Conservation (phyloP, 1,284 basidiomycete species). For the Meripilus lineatus region DNA sequence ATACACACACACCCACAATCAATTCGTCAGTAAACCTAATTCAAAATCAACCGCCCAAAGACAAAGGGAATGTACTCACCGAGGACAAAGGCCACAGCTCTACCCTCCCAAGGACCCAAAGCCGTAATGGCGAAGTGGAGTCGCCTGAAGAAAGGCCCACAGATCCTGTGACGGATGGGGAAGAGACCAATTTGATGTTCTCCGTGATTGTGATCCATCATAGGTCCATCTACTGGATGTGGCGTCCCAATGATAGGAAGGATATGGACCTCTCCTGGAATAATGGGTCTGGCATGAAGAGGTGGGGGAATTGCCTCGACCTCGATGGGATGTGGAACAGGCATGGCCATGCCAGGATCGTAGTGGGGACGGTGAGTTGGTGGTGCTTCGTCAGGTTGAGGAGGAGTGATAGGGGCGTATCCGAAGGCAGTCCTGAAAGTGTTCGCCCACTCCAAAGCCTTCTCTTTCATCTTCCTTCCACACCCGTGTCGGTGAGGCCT, state of each 20-base stretch:
- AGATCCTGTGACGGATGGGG: slow-evolving; percentile 26
- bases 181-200: slow-evolving; percentile 22
- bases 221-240: slow-evolving; percentile 11
- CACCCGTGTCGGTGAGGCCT: slow-evolving; percentile 15
- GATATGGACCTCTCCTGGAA: slow-evolving; percentile 26
- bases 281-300: slow-evolving; percentile 3
- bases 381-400: slow-evolving; percentile 11
- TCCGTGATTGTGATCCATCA: slow-evolving; percentile 20
- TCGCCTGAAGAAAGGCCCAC: slow-evolving; percentile 46
- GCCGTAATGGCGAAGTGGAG: slow-evolving; percentile 59
- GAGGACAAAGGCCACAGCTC: slow-evolving; percentile 72
- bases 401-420: slow-evolving; percentile 35
- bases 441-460: slow-evolving; percentile 43
- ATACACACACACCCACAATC: background rate
- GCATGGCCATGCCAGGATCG: slow-evolving; percentile 10
- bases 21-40: background rate
- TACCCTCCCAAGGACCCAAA: slow-evolving; percentile 76
- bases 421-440: slow-evolving; percentile 46
- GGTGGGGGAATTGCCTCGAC: slow-evolving; percentile 12
- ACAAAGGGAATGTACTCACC: slow-evolving; percentile 39
- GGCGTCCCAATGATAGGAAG: slow-evolving; percentile 33
- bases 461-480: slow-evolving; percentile 32
- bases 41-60: background rate
- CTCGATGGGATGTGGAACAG: too few relatives aligned
- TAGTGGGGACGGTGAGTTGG: background rate